These are phyloP conservation scores for Selaginella tamariscina DNA, from an alignment of 75 land plant species.

Conservation along the genomic window DNA sequence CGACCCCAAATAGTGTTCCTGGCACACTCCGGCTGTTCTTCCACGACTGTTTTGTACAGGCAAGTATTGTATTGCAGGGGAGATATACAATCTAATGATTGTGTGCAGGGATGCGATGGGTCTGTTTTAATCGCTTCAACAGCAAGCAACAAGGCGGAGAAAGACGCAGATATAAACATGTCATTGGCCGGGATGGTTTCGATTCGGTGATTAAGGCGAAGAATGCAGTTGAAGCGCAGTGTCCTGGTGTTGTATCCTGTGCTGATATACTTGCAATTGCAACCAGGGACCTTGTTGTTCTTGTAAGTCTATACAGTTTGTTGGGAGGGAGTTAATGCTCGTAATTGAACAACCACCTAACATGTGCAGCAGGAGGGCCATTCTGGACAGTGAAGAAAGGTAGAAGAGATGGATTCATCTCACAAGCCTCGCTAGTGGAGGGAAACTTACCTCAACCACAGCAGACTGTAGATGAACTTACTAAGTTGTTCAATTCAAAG, in stretches of 20 bases:
- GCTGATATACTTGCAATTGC: constrained; percentile 7
- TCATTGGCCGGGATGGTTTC: neutral
- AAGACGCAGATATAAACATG: neutral
- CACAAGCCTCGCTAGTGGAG: neutral
- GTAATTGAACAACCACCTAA: too few species aligned
- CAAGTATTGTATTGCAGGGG: constrained; percentile 7
- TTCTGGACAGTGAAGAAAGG: constrained; percentile 7
- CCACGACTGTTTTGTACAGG: constrained; percentile 53
- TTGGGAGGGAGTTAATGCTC: neutral
- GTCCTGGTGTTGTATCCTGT: constrained; percentile 6
- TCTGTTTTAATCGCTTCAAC: constrained; percentile 2
- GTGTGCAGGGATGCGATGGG: constrained; percentile 5
- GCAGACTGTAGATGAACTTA: neutral
- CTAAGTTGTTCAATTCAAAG: neutral
- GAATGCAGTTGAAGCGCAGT: neutral
- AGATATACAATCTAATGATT: neutral
- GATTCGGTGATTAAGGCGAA: constrained; percentile 5
- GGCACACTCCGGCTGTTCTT: constrained; percentile 47
- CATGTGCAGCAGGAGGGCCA: constrained; percentile 6
- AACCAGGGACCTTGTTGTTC: neutral
- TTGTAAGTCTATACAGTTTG: neutral
- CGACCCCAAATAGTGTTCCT: constrained; percentile 34
- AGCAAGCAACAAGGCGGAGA: neutral
- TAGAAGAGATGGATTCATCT: neutral
- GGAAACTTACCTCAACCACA: neutral